These are phyloP conservation scores for Ascoidea rubescens DNA, from an alignment of 805 yeast species.

Conservation along the genomic window DNA sequence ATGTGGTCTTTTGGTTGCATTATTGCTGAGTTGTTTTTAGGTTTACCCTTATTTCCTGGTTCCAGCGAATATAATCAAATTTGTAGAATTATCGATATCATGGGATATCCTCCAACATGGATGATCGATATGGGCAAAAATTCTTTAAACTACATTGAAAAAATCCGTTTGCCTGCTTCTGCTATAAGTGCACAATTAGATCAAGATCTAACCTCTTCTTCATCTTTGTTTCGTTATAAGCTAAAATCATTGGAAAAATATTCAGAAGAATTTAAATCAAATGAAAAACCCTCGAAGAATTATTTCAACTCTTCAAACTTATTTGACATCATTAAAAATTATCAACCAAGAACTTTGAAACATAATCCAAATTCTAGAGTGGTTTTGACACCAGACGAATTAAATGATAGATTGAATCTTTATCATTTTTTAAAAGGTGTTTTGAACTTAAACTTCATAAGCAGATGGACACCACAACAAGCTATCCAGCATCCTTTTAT, in stretches of 20 bases:
- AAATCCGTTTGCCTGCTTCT: slow-evolving; percentile 13
- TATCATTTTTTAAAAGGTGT: slow-evolving; percentile 70
- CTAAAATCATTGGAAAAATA: slow-evolving; percentile 37
- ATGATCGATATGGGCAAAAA: slow-evolving; percentile 94
- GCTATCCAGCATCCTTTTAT: slow-evolving; percentile 88
- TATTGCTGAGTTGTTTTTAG: slow-evolving; percentile 78
- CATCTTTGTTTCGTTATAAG: slow-evolving; percentile 14
- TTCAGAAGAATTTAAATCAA: slow-evolving; percentile 25
- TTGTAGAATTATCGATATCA: slow-evolving; percentile 63
- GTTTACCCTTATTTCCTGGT: slow-evolving; percentile 91
- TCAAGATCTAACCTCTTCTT: neutral
- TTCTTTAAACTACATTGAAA: slow-evolving; percentile 53
- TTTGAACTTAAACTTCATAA: slow-evolving; percentile 77
- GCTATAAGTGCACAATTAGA: slow-evolving; percentile 12
- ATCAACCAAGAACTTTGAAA: slow-evolving; percentile 25
- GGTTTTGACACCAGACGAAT: slow-evolving; percentile 46
- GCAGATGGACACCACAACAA: slow-evolving; percentile 94
- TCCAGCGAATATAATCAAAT: slow-evolving; percentile 87
- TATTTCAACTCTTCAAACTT: slow-evolving; percentile 59
- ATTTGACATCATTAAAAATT: slow-evolving; percentile 62
- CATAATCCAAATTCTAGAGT: neutral
- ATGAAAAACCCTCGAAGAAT: slow-evolving; percentile 72
- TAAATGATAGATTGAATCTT: slow-evolving; percentile 54
- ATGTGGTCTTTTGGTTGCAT: slow-evolving; percentile 97
- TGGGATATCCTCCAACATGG: slow-evolving; percentile 87